Evolutionary conservation across 192 early-diverging fungal species (phyloP).

Genomic region (Phlyctochytrium bullatum): DNA sequence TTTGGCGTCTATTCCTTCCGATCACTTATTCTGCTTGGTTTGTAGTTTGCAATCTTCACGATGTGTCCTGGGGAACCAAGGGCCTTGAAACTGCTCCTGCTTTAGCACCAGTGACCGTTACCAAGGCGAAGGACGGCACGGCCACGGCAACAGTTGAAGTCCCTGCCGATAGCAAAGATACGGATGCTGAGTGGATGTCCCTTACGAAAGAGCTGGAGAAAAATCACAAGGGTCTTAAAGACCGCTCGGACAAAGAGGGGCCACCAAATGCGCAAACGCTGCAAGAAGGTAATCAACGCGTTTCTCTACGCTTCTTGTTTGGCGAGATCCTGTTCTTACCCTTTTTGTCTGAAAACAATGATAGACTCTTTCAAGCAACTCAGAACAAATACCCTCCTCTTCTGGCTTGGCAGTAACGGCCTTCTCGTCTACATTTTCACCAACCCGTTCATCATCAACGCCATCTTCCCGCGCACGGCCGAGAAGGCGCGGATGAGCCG

Average conservation of each 20-base stretch:
- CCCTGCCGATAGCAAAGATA: conserved; percentile 64
- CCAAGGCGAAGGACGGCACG: conserved; percentile 67
- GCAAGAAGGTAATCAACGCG: conserved; percentile 77
- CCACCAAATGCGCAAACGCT: conserved; percentile 62
- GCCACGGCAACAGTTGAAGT: conserved; percentile 73
- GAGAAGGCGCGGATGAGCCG: conserved; percentile 13
- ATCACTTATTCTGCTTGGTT: background rate
- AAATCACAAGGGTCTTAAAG: conserved; percentile 8
- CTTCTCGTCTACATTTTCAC: conserved; percentile 43
- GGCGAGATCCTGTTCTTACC: background rate
- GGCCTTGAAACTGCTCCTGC: conserved; percentile 52
- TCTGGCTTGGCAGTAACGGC: conserved; percentile 42
- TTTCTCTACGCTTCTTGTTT: conserved; percentile 51
- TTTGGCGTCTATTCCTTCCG: conserved; percentile 1
- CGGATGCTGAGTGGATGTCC: conserved; percentile 68
- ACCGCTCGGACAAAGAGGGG: conserved; percentile 51
- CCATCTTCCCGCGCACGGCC: conserved; percentile 23
- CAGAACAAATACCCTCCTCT: conserved; percentile 43
- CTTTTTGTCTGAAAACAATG: no score
- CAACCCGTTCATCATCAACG: conserved; percentile 17
- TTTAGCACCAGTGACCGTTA: conserved; percentile 64
- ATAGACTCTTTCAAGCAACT: conserved; percentile 45
- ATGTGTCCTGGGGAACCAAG: conserved; percentile 63
- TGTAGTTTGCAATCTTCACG: conserved; percentile 55
- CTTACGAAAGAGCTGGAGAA: conserved; percentile 58